These are phyloP conservation scores for Margaritispora aquatica DNA, from an alignment of 495 filamentous ascomycete genomes.

Conservation along the genomic window DNA sequence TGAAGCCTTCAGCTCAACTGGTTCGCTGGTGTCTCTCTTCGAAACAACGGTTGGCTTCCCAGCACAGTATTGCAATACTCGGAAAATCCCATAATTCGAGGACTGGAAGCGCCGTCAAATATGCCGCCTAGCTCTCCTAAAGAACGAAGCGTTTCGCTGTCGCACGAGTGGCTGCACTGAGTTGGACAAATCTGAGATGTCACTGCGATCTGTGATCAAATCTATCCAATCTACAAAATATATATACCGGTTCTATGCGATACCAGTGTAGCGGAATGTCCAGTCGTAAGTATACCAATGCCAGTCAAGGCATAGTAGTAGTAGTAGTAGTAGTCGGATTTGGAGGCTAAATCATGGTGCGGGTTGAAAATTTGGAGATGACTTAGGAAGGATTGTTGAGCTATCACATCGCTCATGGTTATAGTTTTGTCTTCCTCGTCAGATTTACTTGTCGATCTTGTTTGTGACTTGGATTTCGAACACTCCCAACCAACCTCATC, in stretches of 20 bases:
- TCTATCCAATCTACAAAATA: not conserved
- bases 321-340: no score
- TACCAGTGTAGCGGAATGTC: not conserved
- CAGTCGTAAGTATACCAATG: not conserved
- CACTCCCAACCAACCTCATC: not conserved
- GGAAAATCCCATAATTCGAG: not conserved
- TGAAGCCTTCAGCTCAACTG: not conserved
- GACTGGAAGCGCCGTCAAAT: not conserved
- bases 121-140: not conserved
- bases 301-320: not conserved
- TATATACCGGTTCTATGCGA: no score
- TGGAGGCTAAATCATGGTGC: no score
- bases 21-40: not conserved
- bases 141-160: not conserved
- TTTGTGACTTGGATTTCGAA: no score
- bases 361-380: no score
- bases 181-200: not conserved
- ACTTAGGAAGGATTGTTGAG: not conserved
- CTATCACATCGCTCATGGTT: not conserved
- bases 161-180: not conserved
- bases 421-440: not conserved
- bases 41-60: not conserved
- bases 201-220: not conserved
- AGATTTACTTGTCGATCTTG: not conserved
- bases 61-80: not conserved